A percentile compares a stretch with the other conserved stretches of the same genome.
These are phyloP conservation scores for Ilex aquifolium DNA, from an alignment of 257 asterid species.

Conservation along the genomic window DNA sequence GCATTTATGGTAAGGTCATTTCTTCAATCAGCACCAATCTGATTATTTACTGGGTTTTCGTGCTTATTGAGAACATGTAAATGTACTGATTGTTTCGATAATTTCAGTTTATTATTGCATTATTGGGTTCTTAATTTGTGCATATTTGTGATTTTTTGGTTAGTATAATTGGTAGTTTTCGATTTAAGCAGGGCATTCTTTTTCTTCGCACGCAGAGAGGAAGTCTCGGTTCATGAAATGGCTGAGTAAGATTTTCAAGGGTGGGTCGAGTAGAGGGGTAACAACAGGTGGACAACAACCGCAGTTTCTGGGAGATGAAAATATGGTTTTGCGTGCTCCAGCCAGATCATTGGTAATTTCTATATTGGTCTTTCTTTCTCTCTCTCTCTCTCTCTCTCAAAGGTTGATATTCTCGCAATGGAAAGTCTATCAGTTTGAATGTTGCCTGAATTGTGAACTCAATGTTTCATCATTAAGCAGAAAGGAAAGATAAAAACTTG, in stretches of 20 bases:
- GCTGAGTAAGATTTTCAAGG: constrained; percentile 75
- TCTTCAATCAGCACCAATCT: constrained; percentile 4
- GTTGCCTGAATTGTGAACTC: no score
- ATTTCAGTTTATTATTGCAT: no score
- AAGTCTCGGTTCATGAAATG: constrained; percentile 85
- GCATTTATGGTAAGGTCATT: constrained; percentile 57
- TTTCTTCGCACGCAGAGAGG: constrained; percentile 73
- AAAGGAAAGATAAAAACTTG: no score
- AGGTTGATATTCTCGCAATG: no score
- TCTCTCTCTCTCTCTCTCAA: no score
- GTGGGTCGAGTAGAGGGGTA: constrained; percentile 40
- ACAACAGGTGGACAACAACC: constrained; percentile 39
- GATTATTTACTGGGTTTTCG: background rate
- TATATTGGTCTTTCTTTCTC: background rate
- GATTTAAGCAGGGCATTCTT: constrained; percentile 59
- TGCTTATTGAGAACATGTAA: background rate
- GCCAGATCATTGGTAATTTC: constrained; percentile 53
- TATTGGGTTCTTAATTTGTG: no score
- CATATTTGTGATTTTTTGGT: background rate
- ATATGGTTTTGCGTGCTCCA: constrained; percentile 73
- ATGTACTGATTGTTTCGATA: no score
- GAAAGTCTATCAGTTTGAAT: no score
- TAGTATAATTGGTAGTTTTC: constrained; percentile 5
- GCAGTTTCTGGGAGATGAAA: constrained; percentile 78
- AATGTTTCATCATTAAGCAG: no score